Evolutionary conservation across 768 basidiomycete genomes (phyloP).

Genomic region (Galerina sulciceps): DNA sequence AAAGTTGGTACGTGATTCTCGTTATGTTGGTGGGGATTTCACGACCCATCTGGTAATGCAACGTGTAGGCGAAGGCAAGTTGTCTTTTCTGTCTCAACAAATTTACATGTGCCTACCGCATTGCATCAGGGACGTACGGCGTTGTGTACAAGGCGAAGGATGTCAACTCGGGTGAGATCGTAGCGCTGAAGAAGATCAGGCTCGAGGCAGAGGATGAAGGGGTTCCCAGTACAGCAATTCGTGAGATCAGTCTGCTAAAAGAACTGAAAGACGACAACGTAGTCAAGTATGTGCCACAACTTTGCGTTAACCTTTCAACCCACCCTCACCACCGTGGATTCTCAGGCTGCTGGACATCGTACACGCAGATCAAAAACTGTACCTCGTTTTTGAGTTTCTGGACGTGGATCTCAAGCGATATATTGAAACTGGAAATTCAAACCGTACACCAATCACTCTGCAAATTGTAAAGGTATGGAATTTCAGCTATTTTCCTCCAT

Average conservation of each 20-base stretch:
- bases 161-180: slow-evolving; percentile 74
- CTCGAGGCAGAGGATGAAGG: slow-evolving; percentile 99
- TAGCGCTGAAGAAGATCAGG: slow-evolving; percentile 98
- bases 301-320: slow-evolving; percentile 5
- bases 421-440: slow-evolving; percentile 86
- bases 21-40: slow-evolving; percentile 18
- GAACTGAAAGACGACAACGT: slow-evolving; percentile 97
- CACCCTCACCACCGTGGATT: slow-evolving; percentile 8
- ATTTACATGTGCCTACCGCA: slow-evolving; percentile 3
- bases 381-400: slow-evolving; percentile 97
- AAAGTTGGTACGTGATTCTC: slow-evolving; percentile 84
- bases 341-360: slow-evolving; percentile 92
- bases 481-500: slow-evolving; percentile 12
- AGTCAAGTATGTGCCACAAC: slow-evolving; percentile 65
- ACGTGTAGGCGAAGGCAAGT: slow-evolving; percentile 55
- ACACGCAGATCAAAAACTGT: slow-evolving; percentile 95
- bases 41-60: slow-evolving; percentile 15
- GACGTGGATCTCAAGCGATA: slow-evolving; percentile 97
- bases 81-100: not conserved
- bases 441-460: slow-evolving; percentile 70
- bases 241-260: slow-evolving; percentile 96
- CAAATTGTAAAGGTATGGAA: slow-evolving; percentile 79
- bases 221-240: slow-evolving; percentile 96
- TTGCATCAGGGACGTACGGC: slow-evolving; percentile 87
- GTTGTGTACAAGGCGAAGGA: slow-evolving; percentile 98